Evolutionary conservation across 179 eudicot species (phyloP), one percentile per base, ranked within the genome.

Genomic region (Beta macrorhiza): DNA sequence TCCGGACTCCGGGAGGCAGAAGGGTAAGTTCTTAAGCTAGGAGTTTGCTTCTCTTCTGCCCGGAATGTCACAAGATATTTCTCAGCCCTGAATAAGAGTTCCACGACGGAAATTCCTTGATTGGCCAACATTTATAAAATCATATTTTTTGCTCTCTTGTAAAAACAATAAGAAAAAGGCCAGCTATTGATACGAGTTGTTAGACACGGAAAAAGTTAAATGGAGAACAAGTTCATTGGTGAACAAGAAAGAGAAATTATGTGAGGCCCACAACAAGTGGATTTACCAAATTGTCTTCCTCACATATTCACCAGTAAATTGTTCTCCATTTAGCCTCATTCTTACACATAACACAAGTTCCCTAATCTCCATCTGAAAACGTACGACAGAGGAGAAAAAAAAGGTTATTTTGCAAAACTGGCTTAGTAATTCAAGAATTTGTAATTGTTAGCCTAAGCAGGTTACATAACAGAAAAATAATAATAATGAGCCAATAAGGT

Each of bases 381-480:
- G 25, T 73, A 53, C 5, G 14, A 17, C 56, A 13, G 42, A 57
- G 49, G 44, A 76, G 51, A 76, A n/a, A 45, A n/a, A 45, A 65
- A 17, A 67, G 5, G 64, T 6, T 74, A 61, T 25, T 11, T 12
- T 58, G 68, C 32, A 51, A 32, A 59, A 11, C 17, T 22, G 56
- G 52, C 78, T 67, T 65, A 37, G 55, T 0, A 25, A 56, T 57
- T 29, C 56, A 52, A 83, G 79, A 37, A 20, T 67, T n/a, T 56
- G 22, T 13, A 71, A 57, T 52, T 65, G 15, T 49, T 8, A 59
- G 57, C 20, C 79, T 63, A 69, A 67, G 37, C 55, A n/a, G 15
- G 53, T 57, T 49, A 29, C 19, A 22, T 76, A 13, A 44, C 59
- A 44, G 65, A 67, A 51, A 78, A 58, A 51, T 65, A 58, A 45